These are phyloP conservation scores for Cordyceps cateniannulata DNA, from an alignment of 2,329 filamentous ascomycete genomes.

Conservation along the genomic window DNA sequence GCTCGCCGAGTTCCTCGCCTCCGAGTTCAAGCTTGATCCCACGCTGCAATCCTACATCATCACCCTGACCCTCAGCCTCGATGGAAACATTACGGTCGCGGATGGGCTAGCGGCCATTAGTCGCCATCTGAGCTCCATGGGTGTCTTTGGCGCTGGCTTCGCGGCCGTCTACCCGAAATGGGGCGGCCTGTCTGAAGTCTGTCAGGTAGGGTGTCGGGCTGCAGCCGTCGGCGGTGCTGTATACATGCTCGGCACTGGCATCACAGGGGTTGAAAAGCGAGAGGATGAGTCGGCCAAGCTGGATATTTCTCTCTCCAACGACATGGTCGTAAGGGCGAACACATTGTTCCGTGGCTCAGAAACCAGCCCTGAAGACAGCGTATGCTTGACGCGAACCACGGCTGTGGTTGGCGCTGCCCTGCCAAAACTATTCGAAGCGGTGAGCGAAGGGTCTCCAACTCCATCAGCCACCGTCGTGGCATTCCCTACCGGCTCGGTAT, in stretches of 20 bases:
- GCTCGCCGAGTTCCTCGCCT: slow-evolving; percentile 53
- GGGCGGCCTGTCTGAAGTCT: slow-evolving; percentile 82
- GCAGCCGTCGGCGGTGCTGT: slow-evolving; percentile 85
- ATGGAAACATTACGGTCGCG: slow-evolving; percentile 52
- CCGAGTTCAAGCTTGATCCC: slow-evolving; percentile 61
- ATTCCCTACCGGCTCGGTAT: slow-evolving; percentile 50
- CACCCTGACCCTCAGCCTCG: slow-evolving; percentile 68
- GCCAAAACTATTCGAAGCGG: slow-evolving; percentile 58
- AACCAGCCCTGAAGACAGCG: slow-evolving; percentile 18
- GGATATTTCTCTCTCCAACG: slow-evolving; percentile 49
- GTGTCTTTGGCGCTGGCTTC: slow-evolving; percentile 82
- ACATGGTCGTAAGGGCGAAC: slow-evolving; percentile 48
- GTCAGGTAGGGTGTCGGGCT: slow-evolving; percentile 86
- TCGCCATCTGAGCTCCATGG: slow-evolving; percentile 78
- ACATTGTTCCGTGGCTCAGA: slow-evolving; percentile 43
- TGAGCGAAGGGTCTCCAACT: slow-evolving; percentile 66
- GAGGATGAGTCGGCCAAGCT: slow-evolving; percentile 23
- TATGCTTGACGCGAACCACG: slow-evolving; percentile 53
- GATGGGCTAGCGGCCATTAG: slow-evolving; percentile 68
- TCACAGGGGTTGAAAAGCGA: slow-evolving; percentile 34
- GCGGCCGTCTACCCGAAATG: slow-evolving; percentile 88
- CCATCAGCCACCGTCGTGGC: slow-evolving; percentile 69
- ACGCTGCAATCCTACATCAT: slow-evolving; percentile 56
- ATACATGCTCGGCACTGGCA: slow-evolving; percentile 74
- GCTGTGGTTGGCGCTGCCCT: slow-evolving; percentile 64